Evolutionary conservation across 345 rosid genomes (phyloP).

Genomic region (Noccaea bulbosa): DNA sequence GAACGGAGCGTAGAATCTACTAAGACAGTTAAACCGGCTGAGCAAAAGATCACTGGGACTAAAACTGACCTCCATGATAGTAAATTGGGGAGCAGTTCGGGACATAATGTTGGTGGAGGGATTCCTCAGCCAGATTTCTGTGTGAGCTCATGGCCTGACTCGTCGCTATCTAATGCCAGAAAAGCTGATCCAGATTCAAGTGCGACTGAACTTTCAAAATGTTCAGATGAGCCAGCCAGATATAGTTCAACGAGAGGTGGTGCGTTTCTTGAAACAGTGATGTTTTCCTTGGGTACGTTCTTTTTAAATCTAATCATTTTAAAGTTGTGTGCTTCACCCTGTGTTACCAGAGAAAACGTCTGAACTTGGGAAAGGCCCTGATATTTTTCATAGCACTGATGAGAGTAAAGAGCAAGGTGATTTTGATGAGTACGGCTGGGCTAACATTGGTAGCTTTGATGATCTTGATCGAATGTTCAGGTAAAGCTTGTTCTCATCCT

Average conservation of each 20-base stretch:
- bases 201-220: slow-evolving; percentile 54
- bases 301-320: slow-evolving; percentile 38
- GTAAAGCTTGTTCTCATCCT: slow-evolving; percentile 53
- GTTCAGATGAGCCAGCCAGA: slow-evolving; percentile 53
- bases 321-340: slow-evolving; percentile 40
- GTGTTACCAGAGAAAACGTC: slow-evolving; percentile 52
- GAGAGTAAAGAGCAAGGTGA: slow-evolving; percentile 73
- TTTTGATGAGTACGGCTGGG: slow-evolving; percentile 90
- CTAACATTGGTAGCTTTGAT: slow-evolving; percentile 91
- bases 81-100: slow-evolving; percentile 54
- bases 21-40: slow-evolving; percentile 46
- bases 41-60: slow-evolving; percentile 49
- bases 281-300: slow-evolving; percentile 37
- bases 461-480: slow-evolving; percentile 92
- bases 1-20: slow-evolving; percentile 54
- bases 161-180: slow-evolving; percentile 52
- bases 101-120: slow-evolving; percentile 49
- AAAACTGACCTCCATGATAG: slow-evolving; percentile 49
- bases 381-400: slow-evolving; percentile 55
- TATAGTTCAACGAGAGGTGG: slow-evolving; percentile 55
- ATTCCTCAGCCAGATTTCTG: slow-evolving; percentile 51
- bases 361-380: slow-evolving; percentile 59
- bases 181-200: slow-evolving; percentile 54
- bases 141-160: slow-evolving; percentile 60
- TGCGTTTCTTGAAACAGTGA: slow-evolving; percentile 46